Percentiles rank a stretch among this genome's conserved stretches.
phyloP scores from a whole-genome alignment of 169 alveolate genomes.

The Perkinsus olseni region DNA sequence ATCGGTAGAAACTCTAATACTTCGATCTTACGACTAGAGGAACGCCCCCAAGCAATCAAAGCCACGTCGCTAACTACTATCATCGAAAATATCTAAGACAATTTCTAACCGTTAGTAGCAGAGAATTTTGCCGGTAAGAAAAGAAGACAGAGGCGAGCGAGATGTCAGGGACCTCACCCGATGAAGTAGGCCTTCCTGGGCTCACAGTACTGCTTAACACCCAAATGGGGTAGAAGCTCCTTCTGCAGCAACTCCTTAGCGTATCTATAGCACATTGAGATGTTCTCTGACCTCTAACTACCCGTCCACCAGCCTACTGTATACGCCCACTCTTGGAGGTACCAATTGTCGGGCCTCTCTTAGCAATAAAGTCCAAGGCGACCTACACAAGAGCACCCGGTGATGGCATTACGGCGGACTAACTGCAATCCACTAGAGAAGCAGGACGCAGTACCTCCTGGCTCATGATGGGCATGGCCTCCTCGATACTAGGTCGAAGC shows the following conservation, averaged over 20 bases:
- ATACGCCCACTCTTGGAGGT: constrained; percentile 47
- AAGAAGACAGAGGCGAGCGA: too few relatives aligned
- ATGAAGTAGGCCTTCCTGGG: constrained; percentile 93
- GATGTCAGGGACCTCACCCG: constrained; percentile 54
- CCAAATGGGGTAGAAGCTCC: constrained; percentile 97
- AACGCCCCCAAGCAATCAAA: too few relatives aligned
- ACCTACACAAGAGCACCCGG: too few relatives aligned
- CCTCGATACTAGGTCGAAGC: constrained; percentile 84
- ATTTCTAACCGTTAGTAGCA: too few relatives aligned
- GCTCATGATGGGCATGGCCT: constrained; percentile 79
- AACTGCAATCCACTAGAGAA: too few relatives aligned
- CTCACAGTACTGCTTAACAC: constrained; percentile 81
- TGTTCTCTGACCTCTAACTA: constrained; percentile 36
- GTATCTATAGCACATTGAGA: constrained; percentile 67
- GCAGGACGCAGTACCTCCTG: constrained; percentile 90
- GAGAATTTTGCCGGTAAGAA: too few relatives aligned
- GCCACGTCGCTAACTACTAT: too few relatives aligned
- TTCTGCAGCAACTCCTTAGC: constrained; percentile 89
- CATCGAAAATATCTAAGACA: too few relatives aligned
- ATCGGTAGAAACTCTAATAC: too few relatives aligned
- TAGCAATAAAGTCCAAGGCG: constrained; percentile 81
- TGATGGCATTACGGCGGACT: too few relatives aligned
- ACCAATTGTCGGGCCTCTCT: constrained; percentile 91
- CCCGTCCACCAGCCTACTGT: constrained; percentile 17
- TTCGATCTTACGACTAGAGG: too few relatives aligned